phyloP scores from a whole-genome alignment of 2,329 filamentous ascomycete species.

The Claviceps capensis region DNA sequence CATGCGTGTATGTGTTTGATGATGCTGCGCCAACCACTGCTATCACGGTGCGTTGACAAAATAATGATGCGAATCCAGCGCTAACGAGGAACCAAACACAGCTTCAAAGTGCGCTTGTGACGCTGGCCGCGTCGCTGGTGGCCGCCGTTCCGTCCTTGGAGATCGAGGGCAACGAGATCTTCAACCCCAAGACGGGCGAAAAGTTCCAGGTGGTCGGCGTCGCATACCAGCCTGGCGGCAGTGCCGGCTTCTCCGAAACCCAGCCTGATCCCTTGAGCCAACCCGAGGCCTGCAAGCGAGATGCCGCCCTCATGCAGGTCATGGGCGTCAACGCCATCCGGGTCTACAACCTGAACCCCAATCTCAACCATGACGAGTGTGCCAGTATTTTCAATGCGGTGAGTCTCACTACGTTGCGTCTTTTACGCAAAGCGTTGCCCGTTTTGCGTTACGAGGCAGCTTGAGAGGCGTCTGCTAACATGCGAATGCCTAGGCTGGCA shows the following conservation, averaged over 20 bases:
- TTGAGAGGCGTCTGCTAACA: not conserved
- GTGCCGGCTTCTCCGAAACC: conserved; percentile 40
- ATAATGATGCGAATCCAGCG: no score
- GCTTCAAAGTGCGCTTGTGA: conserved; percentile 33
- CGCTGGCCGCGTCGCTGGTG: conserved; percentile 37
- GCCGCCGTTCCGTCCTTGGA: conserved; percentile 44
- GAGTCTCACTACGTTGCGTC: conserved; percentile 7
- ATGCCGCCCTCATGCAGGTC: conserved; percentile 51
- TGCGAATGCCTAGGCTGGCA: conserved; percentile 33
- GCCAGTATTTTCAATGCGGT: conserved; percentile 53
- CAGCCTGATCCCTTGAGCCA: conserved; percentile 48
- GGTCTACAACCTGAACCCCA: conserved; percentile 54
- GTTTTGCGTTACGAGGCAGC: no score
- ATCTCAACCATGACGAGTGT: conserved; percentile 53
- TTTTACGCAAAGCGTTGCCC: not conserved
- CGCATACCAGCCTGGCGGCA: conserved; percentile 57
- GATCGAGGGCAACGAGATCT: conserved; percentile 43
- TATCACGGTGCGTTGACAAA: no score
- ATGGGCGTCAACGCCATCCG: conserved; percentile 54
- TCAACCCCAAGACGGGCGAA: conserved; percentile 43
- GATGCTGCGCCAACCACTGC: no score
- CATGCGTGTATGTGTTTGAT: conserved; percentile 10
- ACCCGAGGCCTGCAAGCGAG: conserved; percentile 43
- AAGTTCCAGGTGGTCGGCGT: conserved; percentile 54
- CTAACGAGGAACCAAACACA: conserved; percentile 7